Percentiles rank a stretch among this genome's conserved stretches.
Conservation (phyloP, 306 rosid species). For the Dalbergia cultrata region DNA sequence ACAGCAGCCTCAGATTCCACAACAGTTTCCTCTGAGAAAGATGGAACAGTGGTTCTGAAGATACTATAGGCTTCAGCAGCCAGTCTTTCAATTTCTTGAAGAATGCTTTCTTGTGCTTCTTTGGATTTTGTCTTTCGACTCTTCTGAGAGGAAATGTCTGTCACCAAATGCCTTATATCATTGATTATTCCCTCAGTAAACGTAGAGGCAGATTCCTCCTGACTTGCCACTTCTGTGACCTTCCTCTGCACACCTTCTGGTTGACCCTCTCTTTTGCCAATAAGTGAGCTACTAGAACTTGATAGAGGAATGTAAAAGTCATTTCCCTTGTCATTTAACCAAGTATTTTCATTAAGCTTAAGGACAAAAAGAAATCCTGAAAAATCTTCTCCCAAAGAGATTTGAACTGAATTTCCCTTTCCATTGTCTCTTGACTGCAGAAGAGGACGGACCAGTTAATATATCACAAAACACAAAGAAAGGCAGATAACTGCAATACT, state of each 20-base stretch:
- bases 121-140: constrained; percentile 64
- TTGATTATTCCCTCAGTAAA: constrained; percentile 77
- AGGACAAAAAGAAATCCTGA: constrained; percentile 89
- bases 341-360: constrained; percentile 70
- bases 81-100: constrained; percentile 89
- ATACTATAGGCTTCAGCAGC: constrained; percentile 95
- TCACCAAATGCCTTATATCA: constrained; percentile 79
- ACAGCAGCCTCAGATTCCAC: constrained; percentile 48
- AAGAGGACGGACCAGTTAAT: constrained; percentile 51
- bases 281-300: constrained; percentile 54
- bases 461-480: constrained; percentile 35
- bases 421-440: constrained; percentile 78
- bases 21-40: constrained; percentile 64
- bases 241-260: constrained; percentile 51
- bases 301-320: constrained; percentile 84
- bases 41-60: constrained; percentile 77
- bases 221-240: constrained; percentile 48
- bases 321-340: constrained; percentile 73
- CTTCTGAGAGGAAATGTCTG: constrained; percentile 77
- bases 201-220: constrained; percentile 56
- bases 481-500: constrained; percentile 3
- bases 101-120: constrained; percentile 86
- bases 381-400: constrained; percentile 77
- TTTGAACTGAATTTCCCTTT: constrained; percentile 60
- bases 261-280: constrained; percentile 46